A percentile compares a stretch with the other conserved stretches of the same genome.
Evolutionary conservation across 1,139 yeast genomes (phyloP).

Genomic region (Blastobotrys capitulatus): DNA sequence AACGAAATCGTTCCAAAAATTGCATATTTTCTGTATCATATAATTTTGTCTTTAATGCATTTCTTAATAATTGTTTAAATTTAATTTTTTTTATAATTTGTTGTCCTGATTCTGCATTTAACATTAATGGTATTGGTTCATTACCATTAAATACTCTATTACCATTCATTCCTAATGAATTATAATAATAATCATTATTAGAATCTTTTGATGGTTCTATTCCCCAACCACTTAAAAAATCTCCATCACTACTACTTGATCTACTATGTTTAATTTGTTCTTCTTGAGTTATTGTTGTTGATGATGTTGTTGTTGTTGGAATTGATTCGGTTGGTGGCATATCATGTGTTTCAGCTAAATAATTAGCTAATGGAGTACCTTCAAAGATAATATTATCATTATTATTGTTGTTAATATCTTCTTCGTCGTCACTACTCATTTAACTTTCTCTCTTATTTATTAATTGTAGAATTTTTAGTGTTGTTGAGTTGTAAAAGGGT

Average conservation of each 20-base stretch:
- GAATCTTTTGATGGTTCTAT: slow-evolving; percentile 12
- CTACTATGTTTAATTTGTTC: slow-evolving; percentile 6
- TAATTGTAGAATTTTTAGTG: neutral
- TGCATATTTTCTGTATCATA: slow-evolving; percentile 29
- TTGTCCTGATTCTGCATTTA: slow-evolving; percentile 18
- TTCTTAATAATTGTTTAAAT: slow-evolving; percentile 23
- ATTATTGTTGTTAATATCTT: neutral
- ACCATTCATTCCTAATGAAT: neutral
- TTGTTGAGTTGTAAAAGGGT: neutral
- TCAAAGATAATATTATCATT: slow-evolving; percentile 24
- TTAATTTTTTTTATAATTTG: slow-evolving; percentile 21
- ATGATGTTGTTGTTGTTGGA: too few species aligned
- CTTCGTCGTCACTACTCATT: neutral
- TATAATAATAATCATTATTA: slow-evolving; percentile 9
- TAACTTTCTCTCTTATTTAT: neutral
- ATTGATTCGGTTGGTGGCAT: too few species aligned
- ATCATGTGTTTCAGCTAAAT: slow-evolving; percentile 20
- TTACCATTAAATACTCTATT: slow-evolving; percentile 6
- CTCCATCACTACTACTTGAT: neutral
- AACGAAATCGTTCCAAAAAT: slow-evolving; percentile 43
- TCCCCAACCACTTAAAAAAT: slow-evolving; percentile 11
- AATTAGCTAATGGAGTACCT: slow-evolving; percentile 32
- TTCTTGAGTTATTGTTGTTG: too few species aligned
- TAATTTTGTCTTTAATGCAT: slow-evolving; percentile 27
- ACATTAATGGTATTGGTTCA: slow-evolving; percentile 20